Conservation (phyloP, 257 asterid genomes). For the Verbena officinalis region DNA sequence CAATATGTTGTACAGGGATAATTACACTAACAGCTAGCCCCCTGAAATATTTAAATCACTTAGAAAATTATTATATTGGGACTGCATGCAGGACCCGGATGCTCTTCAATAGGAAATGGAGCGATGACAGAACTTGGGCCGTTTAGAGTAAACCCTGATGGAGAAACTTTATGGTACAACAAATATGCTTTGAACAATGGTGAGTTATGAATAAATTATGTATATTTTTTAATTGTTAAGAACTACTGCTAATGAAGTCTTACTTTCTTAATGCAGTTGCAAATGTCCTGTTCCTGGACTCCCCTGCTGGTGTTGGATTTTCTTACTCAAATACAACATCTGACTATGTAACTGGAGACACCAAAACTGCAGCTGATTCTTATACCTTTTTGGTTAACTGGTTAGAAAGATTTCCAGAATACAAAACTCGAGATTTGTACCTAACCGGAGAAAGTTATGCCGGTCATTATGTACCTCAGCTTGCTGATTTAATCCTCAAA, state of each 20-base stretch:
- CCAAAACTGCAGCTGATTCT: slow-evolving; percentile 55
- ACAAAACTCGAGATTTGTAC: slow-evolving; percentile 60
- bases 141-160: slow-evolving; percentile 52
- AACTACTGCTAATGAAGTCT: not conserved
- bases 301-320: slow-evolving; percentile 79
- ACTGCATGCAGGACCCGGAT: slow-evolving; percentile 56
- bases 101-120: slow-evolving; percentile 68
- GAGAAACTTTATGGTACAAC: slow-evolving; percentile 51
- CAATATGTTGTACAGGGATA: too few species aligned
- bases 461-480: slow-evolving; percentile 75
- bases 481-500: slow-evolving; percentile 53
- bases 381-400: slow-evolving; percentile 60
- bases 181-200: slow-evolving; percentile 50
- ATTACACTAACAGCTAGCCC: too few species aligned
- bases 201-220: slow-evolving; percentile 12
- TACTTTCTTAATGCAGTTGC: slow-evolving; percentile 42
- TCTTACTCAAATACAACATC: slow-evolving; percentile 63
- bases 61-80: not conserved
- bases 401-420: slow-evolving; percentile 73
- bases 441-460: slow-evolving; percentile 79
- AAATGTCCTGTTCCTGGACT: slow-evolving; percentile 61
- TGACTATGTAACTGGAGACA: slow-evolving; percentile 50
- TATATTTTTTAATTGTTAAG: not conserved
- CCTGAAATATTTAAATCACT: not conserved
- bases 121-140: slow-evolving; percentile 68